These are phyloP conservation scores for Thelonectria blattea DNA, from an alignment of 2,329 filamentous ascomycete genomes.

Conservation along the genomic window DNA sequence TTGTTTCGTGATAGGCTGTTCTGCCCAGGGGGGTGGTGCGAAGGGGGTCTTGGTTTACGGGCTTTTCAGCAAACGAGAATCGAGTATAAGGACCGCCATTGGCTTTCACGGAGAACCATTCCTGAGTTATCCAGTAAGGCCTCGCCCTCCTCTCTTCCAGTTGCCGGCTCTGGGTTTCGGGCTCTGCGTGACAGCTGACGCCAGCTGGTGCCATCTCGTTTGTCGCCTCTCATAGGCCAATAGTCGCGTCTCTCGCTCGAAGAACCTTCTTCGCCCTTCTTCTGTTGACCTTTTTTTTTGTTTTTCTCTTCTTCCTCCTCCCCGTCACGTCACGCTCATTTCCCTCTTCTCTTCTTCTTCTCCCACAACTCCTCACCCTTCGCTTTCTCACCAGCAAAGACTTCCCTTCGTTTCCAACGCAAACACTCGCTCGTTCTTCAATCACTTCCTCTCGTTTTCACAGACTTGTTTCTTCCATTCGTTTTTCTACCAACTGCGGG, in stretches of 20 bases:
- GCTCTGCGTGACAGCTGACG: slow-evolving; percentile 30
- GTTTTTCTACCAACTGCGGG: slow-evolving; percentile 1
- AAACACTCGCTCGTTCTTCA: not conserved
- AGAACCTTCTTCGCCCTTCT: slow-evolving; percentile 16
- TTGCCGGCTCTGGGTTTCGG: slow-evolving; percentile 16
- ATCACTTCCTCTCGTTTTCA: not conserved
- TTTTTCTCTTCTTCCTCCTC: slow-evolving; percentile 15
- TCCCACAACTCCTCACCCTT: not conserved
- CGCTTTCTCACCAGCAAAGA: not conserved
- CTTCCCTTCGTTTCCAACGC: slow-evolving; percentile 7
- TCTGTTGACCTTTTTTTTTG: slow-evolving; percentile 13
- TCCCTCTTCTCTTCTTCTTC: slow-evolving; percentile 1
- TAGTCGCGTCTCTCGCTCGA: slow-evolving; percentile 4
- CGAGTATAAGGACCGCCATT: too few species aligned
- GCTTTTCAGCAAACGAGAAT: too few species aligned
- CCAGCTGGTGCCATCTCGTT: slow-evolving; percentile 27
- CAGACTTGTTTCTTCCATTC: not conserved
- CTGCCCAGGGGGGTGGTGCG: slow-evolving; percentile 18
- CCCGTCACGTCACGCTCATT: not conserved
- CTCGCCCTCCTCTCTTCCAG: slow-evolving; percentile 14
- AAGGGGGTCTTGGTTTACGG: slow-evolving; percentile 2
- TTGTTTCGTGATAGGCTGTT: too few species aligned
- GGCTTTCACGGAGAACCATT: too few species aligned
- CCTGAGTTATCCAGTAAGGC: too few species aligned
- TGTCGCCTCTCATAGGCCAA: slow-evolving; percentile 16